A percentile compares a stretch with the other conserved stretches of the same genome.
Conservation (phyloP, 345 rosid genomes). For the Euclidium syriacum region DNA sequence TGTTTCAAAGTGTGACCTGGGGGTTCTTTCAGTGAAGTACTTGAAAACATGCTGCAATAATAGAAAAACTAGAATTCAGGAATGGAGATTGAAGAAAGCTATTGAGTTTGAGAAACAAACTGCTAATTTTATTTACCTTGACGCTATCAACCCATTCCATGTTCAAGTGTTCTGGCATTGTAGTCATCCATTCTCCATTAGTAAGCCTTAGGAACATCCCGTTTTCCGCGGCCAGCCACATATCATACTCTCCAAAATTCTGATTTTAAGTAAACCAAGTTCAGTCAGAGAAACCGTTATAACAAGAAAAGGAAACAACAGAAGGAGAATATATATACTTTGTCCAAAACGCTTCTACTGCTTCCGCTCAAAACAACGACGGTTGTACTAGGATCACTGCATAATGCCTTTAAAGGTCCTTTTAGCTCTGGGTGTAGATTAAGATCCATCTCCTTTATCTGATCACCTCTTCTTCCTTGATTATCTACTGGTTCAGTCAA, state of each 20-base stretch:
- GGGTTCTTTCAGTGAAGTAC: conserved; percentile 95
- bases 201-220: conserved; percentile 95
- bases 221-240: conserved; percentile 98
- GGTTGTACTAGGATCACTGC: conserved; percentile 72
- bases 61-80: conserved; percentile 25
- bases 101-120: neutral
- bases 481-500: conserved; percentile 90
- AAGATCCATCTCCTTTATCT: conserved; percentile 93
- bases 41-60: conserved; percentile 93
- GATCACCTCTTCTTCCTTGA: conserved; percentile 89
- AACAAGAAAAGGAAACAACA: neutral
- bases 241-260: conserved; percentile 80
- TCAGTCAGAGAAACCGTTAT: neutral
- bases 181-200: conserved; percentile 93
- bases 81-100: conserved; percentile 13
- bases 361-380: conserved; percentile 94
- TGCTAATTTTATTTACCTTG: conserved; percentile 63
- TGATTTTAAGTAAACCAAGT: conserved; percentile 26
- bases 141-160: conserved; percentile 99
- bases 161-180: conserved; percentile 98
- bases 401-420: conserved; percentile 59
- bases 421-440: conserved; percentile 82
- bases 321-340: conserved; percentile 38
- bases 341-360: conserved; percentile 60
- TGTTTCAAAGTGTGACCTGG: conserved; percentile 81